Percentiles rank a stretch among this genome's conserved stretches.
These are phyloP conservation scores for Verticillium zaregamsianum DNA, from an alignment of 2,329 filamentous ascomycete species.

Conservation along the genomic window DNA sequence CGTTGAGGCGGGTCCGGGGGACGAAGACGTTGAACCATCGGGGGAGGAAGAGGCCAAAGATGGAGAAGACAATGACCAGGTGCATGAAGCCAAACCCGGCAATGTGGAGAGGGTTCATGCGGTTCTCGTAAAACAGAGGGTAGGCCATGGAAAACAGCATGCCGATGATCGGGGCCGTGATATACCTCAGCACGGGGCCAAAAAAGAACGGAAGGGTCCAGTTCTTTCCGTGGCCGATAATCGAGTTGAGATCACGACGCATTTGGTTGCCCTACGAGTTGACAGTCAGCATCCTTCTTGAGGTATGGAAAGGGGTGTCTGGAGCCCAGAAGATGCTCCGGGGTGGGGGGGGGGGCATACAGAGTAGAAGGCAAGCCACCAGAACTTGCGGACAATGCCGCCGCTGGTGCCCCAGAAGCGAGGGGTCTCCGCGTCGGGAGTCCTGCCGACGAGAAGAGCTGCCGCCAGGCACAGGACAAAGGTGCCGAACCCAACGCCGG, in stretches of 20 bases:
- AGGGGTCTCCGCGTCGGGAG: constrained; percentile 3
- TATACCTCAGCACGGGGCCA: constrained; percentile 13
- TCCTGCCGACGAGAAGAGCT: constrained; percentile 27
- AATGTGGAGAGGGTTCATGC: constrained; percentile 13
- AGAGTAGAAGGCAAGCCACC: constrained; percentile 6
- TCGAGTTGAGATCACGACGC: constrained; percentile 7
- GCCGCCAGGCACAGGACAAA: constrained; percentile 33
- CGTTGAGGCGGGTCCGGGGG: neutral
- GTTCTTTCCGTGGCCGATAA: constrained; percentile 1
- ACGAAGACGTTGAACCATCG: constrained; percentile 13
- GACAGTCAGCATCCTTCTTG: neutral
- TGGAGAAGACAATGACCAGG: constrained; percentile 5
- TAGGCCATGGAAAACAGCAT: constrained; percentile 14
- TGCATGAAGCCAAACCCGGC: constrained; percentile 13
- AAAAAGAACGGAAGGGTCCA: constrained; percentile 11
- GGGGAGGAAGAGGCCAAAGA: constrained; percentile 11
- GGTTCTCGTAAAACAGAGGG: constrained; percentile 11
- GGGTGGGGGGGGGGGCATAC: neutral
- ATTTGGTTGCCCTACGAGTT: constrained; percentile 8
- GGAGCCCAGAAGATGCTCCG: neutral
- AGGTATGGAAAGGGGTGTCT: too few relatives aligned
- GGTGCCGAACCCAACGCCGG: constrained; percentile 43
- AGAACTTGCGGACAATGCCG: constrained; percentile 4
- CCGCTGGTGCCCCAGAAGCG: constrained; percentile 14
- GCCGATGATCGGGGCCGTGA: constrained; percentile 14